Percentiles rank a stretch among this genome's conserved stretches.
These are phyloP conservation scores for Nidula microcarpa DNA, from an alignment of 768 basidiomycete genomes.

Conservation along the genomic window DNA sequence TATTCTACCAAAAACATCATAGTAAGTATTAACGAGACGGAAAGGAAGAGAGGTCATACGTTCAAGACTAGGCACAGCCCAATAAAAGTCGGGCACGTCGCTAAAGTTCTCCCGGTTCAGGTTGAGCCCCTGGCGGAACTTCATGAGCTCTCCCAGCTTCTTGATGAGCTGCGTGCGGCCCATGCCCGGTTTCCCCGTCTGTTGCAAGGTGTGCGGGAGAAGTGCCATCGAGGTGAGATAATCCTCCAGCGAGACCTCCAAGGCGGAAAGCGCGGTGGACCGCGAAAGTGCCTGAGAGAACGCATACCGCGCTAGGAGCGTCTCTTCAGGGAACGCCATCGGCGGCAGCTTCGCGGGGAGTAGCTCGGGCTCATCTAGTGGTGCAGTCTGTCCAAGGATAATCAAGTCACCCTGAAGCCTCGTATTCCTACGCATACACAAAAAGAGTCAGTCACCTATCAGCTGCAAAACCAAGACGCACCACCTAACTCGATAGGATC, in stretches of 20 bases:
- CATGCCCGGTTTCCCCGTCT: constrained; percentile 83
- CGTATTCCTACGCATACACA: constrained; percentile 60
- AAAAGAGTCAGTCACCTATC: constrained; percentile 8
- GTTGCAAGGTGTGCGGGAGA: constrained; percentile 71
- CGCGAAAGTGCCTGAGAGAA: constrained; percentile 90
- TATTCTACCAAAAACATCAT: constrained; percentile 42
- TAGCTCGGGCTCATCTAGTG: constrained; percentile 50
- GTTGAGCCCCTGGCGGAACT: constrained; percentile 89
- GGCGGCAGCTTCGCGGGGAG: constrained; percentile 42
- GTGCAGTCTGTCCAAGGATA: constrained; percentile 71
- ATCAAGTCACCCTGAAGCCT: constrained; percentile 90
- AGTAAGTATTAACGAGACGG: background rate
- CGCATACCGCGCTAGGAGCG: constrained; percentile 83
- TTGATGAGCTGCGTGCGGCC: constrained; percentile 80
- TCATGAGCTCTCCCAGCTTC: constrained; percentile 89
- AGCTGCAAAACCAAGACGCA: constrained; percentile 13
- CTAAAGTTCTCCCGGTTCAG: constrained; percentile 86
- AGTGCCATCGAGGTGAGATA: constrained; percentile 82
- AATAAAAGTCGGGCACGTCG: constrained; percentile 90
- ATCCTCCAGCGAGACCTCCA: constrained; percentile 81
- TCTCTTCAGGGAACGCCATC: constrained; percentile 61
- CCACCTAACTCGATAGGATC: constrained; percentile 81
- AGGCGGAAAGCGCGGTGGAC: constrained; percentile 80
- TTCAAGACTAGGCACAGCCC: constrained; percentile 91
- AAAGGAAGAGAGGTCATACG: constrained; percentile 33